Conservation (phyloP, 2,329 filamentous ascomycete genomes). For the Fusarium mundagurra region DNA sequence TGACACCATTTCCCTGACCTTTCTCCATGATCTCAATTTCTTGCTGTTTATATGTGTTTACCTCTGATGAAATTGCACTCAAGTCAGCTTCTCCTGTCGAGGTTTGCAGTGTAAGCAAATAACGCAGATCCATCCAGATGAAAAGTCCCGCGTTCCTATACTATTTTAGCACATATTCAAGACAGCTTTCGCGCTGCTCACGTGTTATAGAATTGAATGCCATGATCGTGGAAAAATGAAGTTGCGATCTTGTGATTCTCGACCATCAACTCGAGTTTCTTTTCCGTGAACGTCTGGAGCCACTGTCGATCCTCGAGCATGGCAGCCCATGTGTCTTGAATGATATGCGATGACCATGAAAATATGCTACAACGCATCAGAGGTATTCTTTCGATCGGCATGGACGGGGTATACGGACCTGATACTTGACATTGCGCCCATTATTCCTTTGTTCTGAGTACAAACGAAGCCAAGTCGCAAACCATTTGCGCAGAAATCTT, state of each 20-base stretch:
- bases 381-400: too few relatives aligned
- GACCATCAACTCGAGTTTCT: not conserved
- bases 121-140: too few relatives aligned
- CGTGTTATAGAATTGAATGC: too few relatives aligned
- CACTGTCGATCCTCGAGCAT: not conserved
- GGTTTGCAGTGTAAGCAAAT: too few relatives aligned
- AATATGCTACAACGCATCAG: not conserved
- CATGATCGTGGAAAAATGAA: not conserved
- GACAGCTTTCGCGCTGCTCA: too few relatives aligned
- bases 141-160: too few relatives aligned
- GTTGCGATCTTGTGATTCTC: not conserved
- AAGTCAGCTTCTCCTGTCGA: too few relatives aligned
- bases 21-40: too few relatives aligned
- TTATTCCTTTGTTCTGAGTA: not conserved
- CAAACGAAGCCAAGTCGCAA: not conserved
- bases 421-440: not conserved
- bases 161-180: too few relatives aligned
- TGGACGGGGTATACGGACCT: not conserved
- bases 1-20: too few relatives aligned
- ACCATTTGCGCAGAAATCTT: not conserved
- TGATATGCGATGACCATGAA: not conserved
- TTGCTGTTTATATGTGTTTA: too few relatives aligned
- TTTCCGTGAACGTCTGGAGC: not conserved
- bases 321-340: not conserved
- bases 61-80: too few relatives aligned